Evolutionary conservation across 345 rosid genomes (phyloP).

Genomic region (Citrus maxima): DNA sequence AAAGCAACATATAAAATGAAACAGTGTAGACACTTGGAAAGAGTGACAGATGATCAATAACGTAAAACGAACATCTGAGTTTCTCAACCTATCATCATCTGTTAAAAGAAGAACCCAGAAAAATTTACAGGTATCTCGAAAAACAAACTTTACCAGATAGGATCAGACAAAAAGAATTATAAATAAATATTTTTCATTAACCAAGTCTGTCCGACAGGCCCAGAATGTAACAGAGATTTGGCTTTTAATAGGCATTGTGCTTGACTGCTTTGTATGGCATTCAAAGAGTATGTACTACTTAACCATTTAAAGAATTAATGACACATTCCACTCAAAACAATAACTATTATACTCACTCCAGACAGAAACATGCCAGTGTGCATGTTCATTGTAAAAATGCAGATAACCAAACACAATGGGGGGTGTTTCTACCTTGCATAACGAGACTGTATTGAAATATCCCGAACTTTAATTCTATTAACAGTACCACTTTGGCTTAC

Average conservation of each 20-base stretch:
- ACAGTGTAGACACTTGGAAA: background rate
- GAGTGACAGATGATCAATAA: background rate
- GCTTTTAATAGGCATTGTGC: too few species aligned
- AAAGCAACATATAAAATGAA: background rate
- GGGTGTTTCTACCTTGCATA: slow-evolving; percentile 59
- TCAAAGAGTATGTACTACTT: background rate
- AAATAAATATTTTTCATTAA: background rate
- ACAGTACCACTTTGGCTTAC: slow-evolving; percentile 94
- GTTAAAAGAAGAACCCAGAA: background rate
- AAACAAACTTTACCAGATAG: background rate
- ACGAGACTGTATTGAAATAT: slow-evolving; percentile 87
- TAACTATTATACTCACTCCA: background rate
- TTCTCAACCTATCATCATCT: background rate
- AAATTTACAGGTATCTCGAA: background rate
- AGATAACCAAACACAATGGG: background rate
- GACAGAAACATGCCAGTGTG: background rate
- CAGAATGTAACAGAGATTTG: background rate
- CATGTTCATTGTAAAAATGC: background rate
- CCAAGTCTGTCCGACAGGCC: background rate
- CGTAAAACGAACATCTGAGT: background rate
- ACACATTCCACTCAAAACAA: background rate
- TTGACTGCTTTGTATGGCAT: too few species aligned
- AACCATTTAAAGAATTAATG: background rate
- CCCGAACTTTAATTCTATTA: slow-evolving; percentile 87
- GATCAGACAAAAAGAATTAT: background rate